These are phyloP conservation scores for Saussurea involucrata DNA, from an alignment of 129 eudicot species.

Conservation along the genomic window DNA sequence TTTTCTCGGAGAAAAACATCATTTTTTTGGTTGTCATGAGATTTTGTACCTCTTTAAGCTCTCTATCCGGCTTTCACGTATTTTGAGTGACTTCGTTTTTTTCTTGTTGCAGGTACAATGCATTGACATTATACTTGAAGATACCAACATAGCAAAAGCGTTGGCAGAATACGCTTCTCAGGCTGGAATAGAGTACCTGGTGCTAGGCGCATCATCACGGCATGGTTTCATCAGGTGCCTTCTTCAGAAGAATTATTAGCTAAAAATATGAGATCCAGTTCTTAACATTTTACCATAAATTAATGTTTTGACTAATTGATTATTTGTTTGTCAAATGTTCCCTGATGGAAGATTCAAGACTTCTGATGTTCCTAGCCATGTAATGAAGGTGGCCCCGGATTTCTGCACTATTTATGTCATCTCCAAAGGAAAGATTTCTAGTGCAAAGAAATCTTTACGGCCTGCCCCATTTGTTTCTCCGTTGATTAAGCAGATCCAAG, in stretches of 20 bases:
- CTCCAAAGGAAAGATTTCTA: conserved; percentile 68
- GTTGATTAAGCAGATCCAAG: conserved; percentile 33
- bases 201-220: conserved; percentile 77
- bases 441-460: conserved; percentile 55
- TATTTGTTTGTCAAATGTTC: not conserved
- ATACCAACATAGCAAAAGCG: conserved; percentile 51
- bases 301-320: conserved; percentile 2
- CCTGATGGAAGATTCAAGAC: conserved; percentile 47
- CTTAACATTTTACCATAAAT: not conserved
- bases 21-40: not conserved
- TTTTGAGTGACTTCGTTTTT: not conserved
- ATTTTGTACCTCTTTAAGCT: too few relatives aligned
- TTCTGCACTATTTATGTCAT: conserved; percentile 81
- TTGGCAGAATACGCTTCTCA: conserved; percentile 52
- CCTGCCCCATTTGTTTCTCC: conserved; percentile 59
- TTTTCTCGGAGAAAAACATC: not conserved
- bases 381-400: conserved; percentile 59
- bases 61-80: not conserved
- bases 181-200: conserved; percentile 60
- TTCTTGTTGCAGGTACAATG: conserved; percentile 46
- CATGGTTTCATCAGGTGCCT: conserved; percentile 71
- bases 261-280: not conserved
- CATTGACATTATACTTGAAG: conserved; percentile 64
- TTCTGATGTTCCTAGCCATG: conserved; percentile 50
- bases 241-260: not conserved